Base-by-base conservation (phyloP, 805 yeast species). In the Nadsonia fulvescens region DNA sequence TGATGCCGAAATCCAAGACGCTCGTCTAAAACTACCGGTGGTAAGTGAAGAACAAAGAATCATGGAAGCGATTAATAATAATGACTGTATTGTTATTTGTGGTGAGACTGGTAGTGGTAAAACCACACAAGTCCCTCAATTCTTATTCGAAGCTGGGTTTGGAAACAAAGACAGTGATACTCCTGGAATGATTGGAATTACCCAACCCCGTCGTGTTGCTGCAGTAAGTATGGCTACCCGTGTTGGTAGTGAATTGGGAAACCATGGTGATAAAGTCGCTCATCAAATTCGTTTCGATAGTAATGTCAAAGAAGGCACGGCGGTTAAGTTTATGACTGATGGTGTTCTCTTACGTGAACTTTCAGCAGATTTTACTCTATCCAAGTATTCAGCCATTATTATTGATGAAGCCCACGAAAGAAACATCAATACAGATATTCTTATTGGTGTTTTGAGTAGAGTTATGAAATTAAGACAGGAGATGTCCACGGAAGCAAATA, bases 101-200 rank as follows among this genome's bases (percentile, higher is more conserved):
- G 98, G 98, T 59, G 96, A 83, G 41, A 89, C 98, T 1, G 98
- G 98, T 40, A 82, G 95, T 3, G 98, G 98, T 51, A 89, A 89
- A 48, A 89, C 98, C 2, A 89, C 99, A 0, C 99, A 89, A 51
- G 83, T 89, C 4, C 98, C 99, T 0, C 99, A 89, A 46, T 89
- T 89, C 42, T 51, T 89, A 23, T 81, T 70, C 43, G 99, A 89
- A 50, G 68, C 93, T 1, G 96, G 96, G 2, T 86, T 74, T 44
- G 95, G 94, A 4, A 37, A 46, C 5, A 59, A 61, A 5, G 52
- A 54, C 5, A 54, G 68, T 5, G 68, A 67, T 5, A 66, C 70
- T 8, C 86, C 93, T 0, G 96, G 96, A 1, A 75, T 86, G 83
- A 79, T 89, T 40, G 98, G 95, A 31, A 61, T 89, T 13, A 89